A percentile compares a stretch with the other conserved stretches of the same genome.
Conservation (phyloP, 2,329 filamentous ascomycete genomes). For the Arachnomyces sp. region DNA sequence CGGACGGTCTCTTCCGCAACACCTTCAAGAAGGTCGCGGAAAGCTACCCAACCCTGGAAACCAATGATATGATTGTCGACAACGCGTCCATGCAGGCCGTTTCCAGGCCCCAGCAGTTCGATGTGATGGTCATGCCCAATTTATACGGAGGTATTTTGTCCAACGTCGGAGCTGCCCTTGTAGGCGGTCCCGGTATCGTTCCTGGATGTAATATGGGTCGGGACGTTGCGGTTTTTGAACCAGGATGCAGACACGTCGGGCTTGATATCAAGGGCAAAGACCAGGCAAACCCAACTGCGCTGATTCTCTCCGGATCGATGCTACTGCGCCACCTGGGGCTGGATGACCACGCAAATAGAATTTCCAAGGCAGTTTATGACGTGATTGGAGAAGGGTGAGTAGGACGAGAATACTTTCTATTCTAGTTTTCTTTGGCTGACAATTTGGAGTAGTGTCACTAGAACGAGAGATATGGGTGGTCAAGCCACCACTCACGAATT, state of each 20-base stretch:
- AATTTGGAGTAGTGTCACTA: slow-evolving; percentile 57
- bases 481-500: slow-evolving; percentile 85
- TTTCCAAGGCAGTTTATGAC: slow-evolving; percentile 72
- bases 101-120: slow-evolving; percentile 91
- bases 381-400: slow-evolving; percentile 85
- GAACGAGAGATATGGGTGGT: slow-evolving; percentile 96
- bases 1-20: slow-evolving; percentile 96
- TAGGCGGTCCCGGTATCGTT: slow-evolving; percentile 93
- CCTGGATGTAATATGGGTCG: slow-evolving; percentile 99
- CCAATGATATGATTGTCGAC: slow-evolving; percentile 99
- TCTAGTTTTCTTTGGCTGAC: not conserved
- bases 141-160: slow-evolving; percentile 97
- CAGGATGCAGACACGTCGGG: slow-evolving; percentile 97
- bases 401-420: slow-evolving; percentile 1
- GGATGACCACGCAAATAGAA: slow-evolving; percentile 96
- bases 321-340: slow-evolving; percentile 93
- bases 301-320: slow-evolving; percentile 95
- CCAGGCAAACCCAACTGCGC: slow-evolving; percentile 94
- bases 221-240: slow-evolving; percentile 96
- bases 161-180: slow-evolving; percentile 95
- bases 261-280: slow-evolving; percentile 99
- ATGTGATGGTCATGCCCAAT: slow-evolving; percentile 99
- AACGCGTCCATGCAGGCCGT: slow-evolving; percentile 99
- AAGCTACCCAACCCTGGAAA: slow-evolving; percentile 91
- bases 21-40: slow-evolving; percentile 90